Evolutionary conservation across 805 yeast genomes (phyloP).

Genomic region (Barnettozyma populi): DNA sequence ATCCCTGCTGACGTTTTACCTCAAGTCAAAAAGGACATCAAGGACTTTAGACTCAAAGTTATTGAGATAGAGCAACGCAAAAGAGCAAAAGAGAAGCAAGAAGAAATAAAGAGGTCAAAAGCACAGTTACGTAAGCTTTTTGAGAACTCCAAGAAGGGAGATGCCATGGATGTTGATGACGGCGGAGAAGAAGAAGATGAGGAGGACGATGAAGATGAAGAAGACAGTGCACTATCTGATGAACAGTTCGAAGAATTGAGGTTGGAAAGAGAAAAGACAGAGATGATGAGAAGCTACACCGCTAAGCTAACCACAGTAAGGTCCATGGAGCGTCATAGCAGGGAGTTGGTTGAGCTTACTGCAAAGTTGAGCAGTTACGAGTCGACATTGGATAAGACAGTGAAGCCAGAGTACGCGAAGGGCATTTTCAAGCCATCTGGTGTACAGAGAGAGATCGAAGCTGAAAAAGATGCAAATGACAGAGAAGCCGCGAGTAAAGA

Average conservation of each 20-base stretch:
- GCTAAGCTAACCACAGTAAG: constrained; percentile 15
- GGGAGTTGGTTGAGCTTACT: constrained; percentile 22
- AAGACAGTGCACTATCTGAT: constrained; percentile 27
- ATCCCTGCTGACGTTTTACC: constrained; percentile 51
- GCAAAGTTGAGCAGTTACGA: constrained; percentile 31
- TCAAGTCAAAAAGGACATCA: constrained; percentile 45
- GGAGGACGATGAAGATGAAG: constrained; percentile 16
- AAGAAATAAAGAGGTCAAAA: constrained; percentile 46
- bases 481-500: constrained; percentile 25
- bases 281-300: constrained; percentile 18
- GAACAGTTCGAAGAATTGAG: constrained; percentile 30
- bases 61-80: constrained; percentile 46
- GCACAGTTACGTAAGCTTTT: constrained; percentile 41
- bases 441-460: constrained; percentile 33
- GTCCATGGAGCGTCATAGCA: constrained; percentile 13
- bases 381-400: constrained; percentile 29
- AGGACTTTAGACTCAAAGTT: constrained; percentile 52
- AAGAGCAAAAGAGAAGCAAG: constrained; percentile 41
- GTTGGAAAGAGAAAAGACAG: constrained; percentile 19
- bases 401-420: constrained; percentile 12
- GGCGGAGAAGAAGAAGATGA: constrained; percentile 21
- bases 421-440: constrained; percentile 19
- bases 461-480: constrained; percentile 36
- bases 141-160: constrained; percentile 31
- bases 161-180: constrained; percentile 17